phyloP scores from a whole-genome alignment of 495 filamentous ascomycete species.

The Penicillium coffeae region DNA sequence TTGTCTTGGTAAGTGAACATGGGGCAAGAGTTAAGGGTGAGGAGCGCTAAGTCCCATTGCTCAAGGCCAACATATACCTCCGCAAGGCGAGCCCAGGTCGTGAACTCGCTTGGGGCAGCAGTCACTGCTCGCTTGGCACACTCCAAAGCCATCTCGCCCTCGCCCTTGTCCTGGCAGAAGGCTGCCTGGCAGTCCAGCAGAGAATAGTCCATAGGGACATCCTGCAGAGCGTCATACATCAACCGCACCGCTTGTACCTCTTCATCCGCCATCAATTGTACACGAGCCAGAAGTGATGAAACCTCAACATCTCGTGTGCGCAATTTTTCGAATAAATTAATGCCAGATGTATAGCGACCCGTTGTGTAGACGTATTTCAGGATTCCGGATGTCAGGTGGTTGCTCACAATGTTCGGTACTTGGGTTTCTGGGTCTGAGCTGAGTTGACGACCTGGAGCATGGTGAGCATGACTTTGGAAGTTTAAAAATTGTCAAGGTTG shows the following conservation, averaged over 20 bases:
- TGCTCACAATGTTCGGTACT: constrained; percentile 95
- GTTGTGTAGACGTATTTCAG: constrained; percentile 97
- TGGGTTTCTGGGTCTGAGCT: constrained; percentile 97
- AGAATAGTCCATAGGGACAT: constrained; percentile 93
- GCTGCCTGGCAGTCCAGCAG: constrained; percentile 89
- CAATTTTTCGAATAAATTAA: constrained; percentile 97
- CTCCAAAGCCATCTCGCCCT: constrained; percentile 78
- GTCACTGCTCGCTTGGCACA: constrained; percentile 93
- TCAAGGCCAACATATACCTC: constrained; percentile 90
- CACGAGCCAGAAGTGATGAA: constrained; percentile 83
- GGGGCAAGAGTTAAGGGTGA: constrained; percentile 97
- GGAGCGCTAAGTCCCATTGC: constrained; percentile 87
- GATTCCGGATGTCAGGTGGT: constrained; percentile 86
- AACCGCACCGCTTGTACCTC: constrained; percentile 90
- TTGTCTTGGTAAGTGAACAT: constrained; percentile 99
- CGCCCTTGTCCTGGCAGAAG: constrained; percentile 88
- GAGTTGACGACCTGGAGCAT: constrained; percentile 73
- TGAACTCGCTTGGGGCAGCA: constrained; percentile 92
- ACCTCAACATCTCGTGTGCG: constrained; percentile 87
- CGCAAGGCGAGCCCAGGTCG: constrained; percentile 90
- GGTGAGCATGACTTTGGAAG: constrained; percentile 18
- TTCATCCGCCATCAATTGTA: constrained; percentile 89
- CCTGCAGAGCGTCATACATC: constrained; percentile 80
- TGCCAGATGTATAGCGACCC: constrained; percentile 89
- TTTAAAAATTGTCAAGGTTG: no score